Evolutionary conservation across 2,329 filamentous ascomycete genomes (phyloP).

Genomic region (Fusarium odoratissimum): DNA sequence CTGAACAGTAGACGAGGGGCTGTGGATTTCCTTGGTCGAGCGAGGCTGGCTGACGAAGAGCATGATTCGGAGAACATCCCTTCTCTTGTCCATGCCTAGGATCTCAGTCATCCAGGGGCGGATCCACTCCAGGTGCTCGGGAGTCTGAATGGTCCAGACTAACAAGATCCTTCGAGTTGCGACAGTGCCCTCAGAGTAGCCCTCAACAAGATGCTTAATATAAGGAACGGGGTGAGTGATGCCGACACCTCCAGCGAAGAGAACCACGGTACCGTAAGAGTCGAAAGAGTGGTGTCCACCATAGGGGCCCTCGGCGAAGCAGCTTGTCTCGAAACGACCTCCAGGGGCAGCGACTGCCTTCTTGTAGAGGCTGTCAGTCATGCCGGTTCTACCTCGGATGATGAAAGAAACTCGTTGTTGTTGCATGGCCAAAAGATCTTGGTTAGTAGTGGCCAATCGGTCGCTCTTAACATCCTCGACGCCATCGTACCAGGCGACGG

Average conservation of each 20-base stretch:
- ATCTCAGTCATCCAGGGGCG: constrained; percentile 86
- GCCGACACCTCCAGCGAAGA: constrained; percentile 84
- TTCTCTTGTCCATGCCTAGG: constrained; percentile 77
- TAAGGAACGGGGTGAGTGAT: constrained; percentile 84
- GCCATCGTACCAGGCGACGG: constrained; percentile 81
- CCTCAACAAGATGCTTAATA: constrained; percentile 76
- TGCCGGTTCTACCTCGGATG: constrained; percentile 78
- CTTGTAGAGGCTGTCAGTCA: constrained; percentile 77
- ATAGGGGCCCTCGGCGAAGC: constrained; percentile 81
- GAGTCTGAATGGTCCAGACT: constrained; percentile 82
- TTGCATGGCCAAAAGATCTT: constrained; percentile 68
- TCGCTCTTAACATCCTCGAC: constrained; percentile 62
- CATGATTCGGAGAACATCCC: constrained; percentile 80
- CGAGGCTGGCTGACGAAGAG: constrained; percentile 81
- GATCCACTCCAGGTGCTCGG: constrained; percentile 86
- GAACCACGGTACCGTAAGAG: constrained; percentile 81
- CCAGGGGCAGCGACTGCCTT: constrained; percentile 71
- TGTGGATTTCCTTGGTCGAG: constrained; percentile 84
- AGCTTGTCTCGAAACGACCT: constrained; percentile 71
- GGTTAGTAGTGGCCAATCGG: constrained; percentile 68
- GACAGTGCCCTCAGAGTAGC: constrained; percentile 75
- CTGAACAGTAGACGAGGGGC: constrained; percentile 79
- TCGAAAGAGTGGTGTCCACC: constrained; percentile 76
- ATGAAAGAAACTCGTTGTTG: constrained; percentile 77
- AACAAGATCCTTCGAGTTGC: constrained; percentile 78